Percentiles rank a stretch among this genome's conserved stretches.
Conservation (phyloP, 495 filamentous ascomycete genomes). For the Neurospora sp. region DNA sequence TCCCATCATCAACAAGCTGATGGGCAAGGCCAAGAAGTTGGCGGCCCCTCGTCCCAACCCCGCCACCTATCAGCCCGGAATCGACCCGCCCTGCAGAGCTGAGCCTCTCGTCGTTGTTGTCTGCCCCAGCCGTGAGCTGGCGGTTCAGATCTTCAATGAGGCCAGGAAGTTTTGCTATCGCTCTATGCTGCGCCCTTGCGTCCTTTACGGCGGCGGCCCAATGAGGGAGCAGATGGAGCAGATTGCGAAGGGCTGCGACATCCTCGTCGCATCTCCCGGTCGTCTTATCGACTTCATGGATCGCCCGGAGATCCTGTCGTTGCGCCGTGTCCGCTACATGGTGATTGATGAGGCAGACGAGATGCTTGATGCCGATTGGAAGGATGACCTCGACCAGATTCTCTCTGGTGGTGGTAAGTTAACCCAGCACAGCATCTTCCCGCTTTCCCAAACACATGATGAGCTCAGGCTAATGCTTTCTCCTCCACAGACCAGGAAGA, state of each 20-base stretch:
- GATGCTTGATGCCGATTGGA: constrained; percentile 70
- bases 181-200: constrained; percentile 52
- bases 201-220: constrained; percentile 79
- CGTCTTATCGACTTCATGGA: constrained; percentile 76
- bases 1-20: constrained; percentile 77
- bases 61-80: constrained; percentile 24
- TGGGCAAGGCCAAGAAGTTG: constrained; percentile 87
- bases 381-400: constrained; percentile 55
- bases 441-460: constrained; percentile 4
- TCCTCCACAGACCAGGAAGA: constrained; percentile 59
- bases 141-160: constrained; percentile 73
- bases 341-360: constrained; percentile 96
- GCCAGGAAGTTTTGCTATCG: background rate
- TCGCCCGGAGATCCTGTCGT: constrained; percentile 53
- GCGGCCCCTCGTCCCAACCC: constrained; percentile 63
- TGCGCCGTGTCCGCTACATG: constrained; percentile 69
- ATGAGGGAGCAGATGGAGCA: constrained; percentile 54
- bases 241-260: constrained; percentile 74
- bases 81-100: constrained; percentile 47
- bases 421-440: background rate
- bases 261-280: constrained; percentile 81
- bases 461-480: constrained; percentile 10
- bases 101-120: constrained; percentile 83
- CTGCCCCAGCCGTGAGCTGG: constrained; percentile 80
- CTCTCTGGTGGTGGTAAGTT: constrained; percentile 67